Base-by-base conservation (phyloP, 2,329 filamentous ascomycete species). In the Aspergillaceae sp. region DNA sequence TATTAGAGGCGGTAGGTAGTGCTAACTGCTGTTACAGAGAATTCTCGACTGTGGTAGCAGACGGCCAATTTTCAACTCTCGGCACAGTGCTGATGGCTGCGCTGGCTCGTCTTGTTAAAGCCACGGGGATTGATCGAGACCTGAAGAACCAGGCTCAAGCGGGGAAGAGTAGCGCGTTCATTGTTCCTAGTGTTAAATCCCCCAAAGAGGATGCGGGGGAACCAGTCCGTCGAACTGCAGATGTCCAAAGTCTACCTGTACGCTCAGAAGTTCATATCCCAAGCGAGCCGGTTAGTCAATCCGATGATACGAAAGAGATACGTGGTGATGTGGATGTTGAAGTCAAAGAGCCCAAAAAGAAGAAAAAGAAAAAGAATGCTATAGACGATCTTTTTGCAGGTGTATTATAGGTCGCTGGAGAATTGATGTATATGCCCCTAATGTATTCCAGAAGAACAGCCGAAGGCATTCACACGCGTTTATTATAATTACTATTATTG, bases 371-470 rank as follows among this genome's bases (percentile, higher is more conserved):
- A 34, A 71, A 72, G 4, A 80, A 89, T 60, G 83, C 79, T 37
- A 85, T 91, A 46, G 86, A 89, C 51, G 81, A 82, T 58, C 65
- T 91, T 27, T 92, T 92, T 58, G 75, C 74, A 44, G 76, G 76
- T 7, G 64, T 87, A 7, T 56, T 78, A 29, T 65, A 51, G 27
- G 37, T 76, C n/a, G n/a, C n/a, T 11, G 4, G 7, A 36, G 34
- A 11, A 36, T 36, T n/a, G 5, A 38, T 26, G 26, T 38, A 28
- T 26, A 7, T 28, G 27, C n/a, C 10, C 34, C n/a, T 19, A 19
- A 36, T 34, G 7, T n/a, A 19, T 19, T 19, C 1, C 19, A 19
- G 19, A 19, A 19, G 19, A 19, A 19, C 19, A 19, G 19, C 19
- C 19, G 19, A 19, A 19, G 19, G 19, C 19, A 19, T 19, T 19